Evolutionary conservation across 202 grass and related monocot species (phyloP).

Genomic region (Saccharum hybrid): DNA sequence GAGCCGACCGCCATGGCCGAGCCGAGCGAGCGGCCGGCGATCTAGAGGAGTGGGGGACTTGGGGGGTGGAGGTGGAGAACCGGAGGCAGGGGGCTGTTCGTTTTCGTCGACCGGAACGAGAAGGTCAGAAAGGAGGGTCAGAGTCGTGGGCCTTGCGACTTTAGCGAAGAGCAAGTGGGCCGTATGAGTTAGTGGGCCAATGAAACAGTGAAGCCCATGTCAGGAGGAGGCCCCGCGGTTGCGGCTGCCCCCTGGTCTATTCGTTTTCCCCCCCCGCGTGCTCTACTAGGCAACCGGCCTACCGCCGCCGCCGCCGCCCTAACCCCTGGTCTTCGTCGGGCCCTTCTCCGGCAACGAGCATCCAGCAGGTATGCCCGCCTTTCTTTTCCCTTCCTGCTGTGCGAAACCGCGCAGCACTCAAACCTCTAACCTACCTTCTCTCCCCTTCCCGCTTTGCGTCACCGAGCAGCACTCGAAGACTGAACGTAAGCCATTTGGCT

Average conservation of each 20-base stretch:
- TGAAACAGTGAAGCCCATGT: too few species aligned
- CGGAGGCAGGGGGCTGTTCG: conserved; percentile 13
- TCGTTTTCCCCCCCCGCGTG: not conserved
- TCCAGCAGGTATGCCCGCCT: not conserved
- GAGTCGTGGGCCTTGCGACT: too few species aligned
- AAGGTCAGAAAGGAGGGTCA: not conserved
- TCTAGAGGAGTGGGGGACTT: conserved; percentile 33
- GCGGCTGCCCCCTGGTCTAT: not conserved
- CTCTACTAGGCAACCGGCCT: too few species aligned
- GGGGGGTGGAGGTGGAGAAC: conserved; percentile 4
- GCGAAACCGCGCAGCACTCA: not conserved
- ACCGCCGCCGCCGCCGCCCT: too few species aligned
- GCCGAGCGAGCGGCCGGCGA: conserved; percentile 32
- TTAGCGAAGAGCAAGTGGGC: not conserved
- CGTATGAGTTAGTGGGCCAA: not conserved
- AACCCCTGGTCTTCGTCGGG: not conserved
- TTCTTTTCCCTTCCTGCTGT: not conserved
- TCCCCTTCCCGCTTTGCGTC: not conserved
- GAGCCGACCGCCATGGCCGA: conserved; percentile 46
- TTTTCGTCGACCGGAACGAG: conserved; percentile 28
- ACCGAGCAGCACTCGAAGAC: not conserved
- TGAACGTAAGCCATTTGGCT: not conserved
- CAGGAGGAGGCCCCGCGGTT: too few species aligned
- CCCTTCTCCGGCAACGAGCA: not conserved
- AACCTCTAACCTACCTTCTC: not conserved